Base-by-base conservation (phyloP, 139 green algal species). In the Ostreobium quekettii region DNA sequence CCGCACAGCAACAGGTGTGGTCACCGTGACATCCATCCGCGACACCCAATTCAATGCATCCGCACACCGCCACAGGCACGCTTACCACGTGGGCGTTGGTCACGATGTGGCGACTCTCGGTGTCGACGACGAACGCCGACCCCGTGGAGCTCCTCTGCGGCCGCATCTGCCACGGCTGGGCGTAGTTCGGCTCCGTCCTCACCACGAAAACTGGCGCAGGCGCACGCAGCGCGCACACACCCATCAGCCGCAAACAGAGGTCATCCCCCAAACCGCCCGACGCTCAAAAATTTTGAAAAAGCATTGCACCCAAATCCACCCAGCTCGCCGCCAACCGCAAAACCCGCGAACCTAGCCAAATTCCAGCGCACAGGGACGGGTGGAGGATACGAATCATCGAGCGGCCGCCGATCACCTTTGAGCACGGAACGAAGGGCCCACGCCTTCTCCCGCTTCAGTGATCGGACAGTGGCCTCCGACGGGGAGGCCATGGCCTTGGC, bases 51-150 rank as follows among this genome's bases (percentile, higher is more conserved):
- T n/a, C n/a, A n/a, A n/a, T n/a, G n/a, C n/a, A n/a, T n/a, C n/a
- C n/a, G n/a, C n/a, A n/a, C n/a, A n/a, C n/a, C n/a, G n/a, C n/a
- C n/a, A n/a, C n/a, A n/a, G n/a, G n/a, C n/a, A n/a, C n/a, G n/a
- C 76, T 5, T 57, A 93, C 87, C 78, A 91, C 84, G 64, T 93
- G 87, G 0, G 80, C 74, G 71, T 93, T 93, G 11, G 86, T 91
- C 42, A 90, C 70, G 49, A 93, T 89, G 33, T 74, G 71, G 32
- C 78, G 48, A 11, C 59, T 67, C 11, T 70, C 62, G 15, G 39
- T 73, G 62, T 91, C 81, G 1, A 90, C 71, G 19, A 93, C 80
- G 66, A 93, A 93, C 2, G 83, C 87, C 36, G 74, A 86, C 29
- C 87, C 87, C 15, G 71, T 81, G 39, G 66, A 61, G 6, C 76